These are phyloP conservation scores for Mycena rebaudengoi DNA, from an alignment of 768 basidiomycete genomes.

Conservation along the genomic window DNA sequence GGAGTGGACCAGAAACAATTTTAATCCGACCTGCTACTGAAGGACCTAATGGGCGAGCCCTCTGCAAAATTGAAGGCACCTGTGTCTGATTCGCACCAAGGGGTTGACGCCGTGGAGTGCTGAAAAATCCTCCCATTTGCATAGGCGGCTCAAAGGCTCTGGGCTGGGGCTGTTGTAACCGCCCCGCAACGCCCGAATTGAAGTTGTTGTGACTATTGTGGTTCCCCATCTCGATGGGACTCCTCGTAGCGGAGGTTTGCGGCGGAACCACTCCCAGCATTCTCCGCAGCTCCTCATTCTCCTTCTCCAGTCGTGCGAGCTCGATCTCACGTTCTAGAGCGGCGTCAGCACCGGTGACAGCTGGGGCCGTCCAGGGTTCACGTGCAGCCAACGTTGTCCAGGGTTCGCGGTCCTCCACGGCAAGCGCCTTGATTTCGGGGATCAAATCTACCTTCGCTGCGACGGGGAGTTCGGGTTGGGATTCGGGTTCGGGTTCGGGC, in stretches of 20 bases:
- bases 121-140: conserved; percentile 15
- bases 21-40: neutral
- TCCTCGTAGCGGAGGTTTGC: conserved; percentile 14
- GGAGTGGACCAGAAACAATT: neutral
- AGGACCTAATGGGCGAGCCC: conserved; percentile 5
- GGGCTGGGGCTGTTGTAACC: conserved; percentile 17
- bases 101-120: conserved; percentile 6
- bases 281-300: conserved; percentile 83
- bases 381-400: conserved; percentile 45
- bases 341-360: conserved; percentile 64
- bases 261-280: conserved; percentile 64
- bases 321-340: conserved; percentile 92
- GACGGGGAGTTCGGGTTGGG: conserved; percentile 5
- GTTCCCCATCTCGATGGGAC: neutral
- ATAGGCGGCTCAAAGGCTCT: conserved; percentile 20
- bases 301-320: conserved; percentile 83
- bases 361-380: conserved; percentile 45
- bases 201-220: conserved; percentile 5
- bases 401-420: conserved; percentile 50
- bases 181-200: neutral
- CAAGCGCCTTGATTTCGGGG: conserved; percentile 29
- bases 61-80: neutral
- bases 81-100: neutral
- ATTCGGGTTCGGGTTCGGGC: conserved; percentile 25
- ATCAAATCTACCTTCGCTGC: no score